Evolutionary conservation across 2,329 filamentous ascomycete genomes (phyloP).

Genomic region (Ceratocystis cacaofunesta): DNA sequence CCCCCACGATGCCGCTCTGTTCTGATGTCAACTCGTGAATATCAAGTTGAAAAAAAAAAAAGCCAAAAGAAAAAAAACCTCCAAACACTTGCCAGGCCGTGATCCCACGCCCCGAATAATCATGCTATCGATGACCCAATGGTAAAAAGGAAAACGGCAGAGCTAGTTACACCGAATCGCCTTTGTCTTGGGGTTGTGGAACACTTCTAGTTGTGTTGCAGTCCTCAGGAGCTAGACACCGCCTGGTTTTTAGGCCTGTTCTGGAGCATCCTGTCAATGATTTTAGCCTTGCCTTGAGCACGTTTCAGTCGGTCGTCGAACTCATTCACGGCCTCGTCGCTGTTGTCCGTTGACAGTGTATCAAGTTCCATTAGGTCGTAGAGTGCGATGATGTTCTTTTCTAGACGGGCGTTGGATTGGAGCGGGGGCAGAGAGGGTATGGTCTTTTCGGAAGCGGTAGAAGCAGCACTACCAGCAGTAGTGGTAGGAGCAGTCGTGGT

Average conservation of each 20-base stretch:
- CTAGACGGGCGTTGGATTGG: slow-evolving; percentile 47
- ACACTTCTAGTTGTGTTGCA: too few species aligned
- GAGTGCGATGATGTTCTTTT: slow-evolving; percentile 61
- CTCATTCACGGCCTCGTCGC: slow-evolving; percentile 76
- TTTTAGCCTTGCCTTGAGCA: slow-evolving; percentile 67
- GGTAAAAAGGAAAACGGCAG: background rate
- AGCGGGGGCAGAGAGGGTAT: slow-evolving; percentile 28
- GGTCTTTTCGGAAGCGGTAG: background rate
- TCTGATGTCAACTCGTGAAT: too few species aligned
- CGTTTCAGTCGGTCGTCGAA: slow-evolving; percentile 80
- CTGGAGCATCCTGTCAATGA: slow-evolving; percentile 58
- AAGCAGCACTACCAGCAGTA: background rate
- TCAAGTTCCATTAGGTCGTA: slow-evolving; percentile 66
- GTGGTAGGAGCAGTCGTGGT: background rate
- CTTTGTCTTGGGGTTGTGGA: too few species aligned
- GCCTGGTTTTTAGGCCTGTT: slow-evolving; percentile 21
- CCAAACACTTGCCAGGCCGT: background rate
- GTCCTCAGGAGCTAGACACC: slow-evolving; percentile 16
- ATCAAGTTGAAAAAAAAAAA: background rate
- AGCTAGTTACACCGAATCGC: too few species aligned
- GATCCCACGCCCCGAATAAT: background rate
- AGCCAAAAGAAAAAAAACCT: background rate
- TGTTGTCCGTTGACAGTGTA: slow-evolving; percentile 65
- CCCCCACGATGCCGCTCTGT: too few species aligned
- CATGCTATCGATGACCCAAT: background rate